Base-by-base conservation (phyloP, 306 rosid genomes). In the Vigna trinervia region DNA sequence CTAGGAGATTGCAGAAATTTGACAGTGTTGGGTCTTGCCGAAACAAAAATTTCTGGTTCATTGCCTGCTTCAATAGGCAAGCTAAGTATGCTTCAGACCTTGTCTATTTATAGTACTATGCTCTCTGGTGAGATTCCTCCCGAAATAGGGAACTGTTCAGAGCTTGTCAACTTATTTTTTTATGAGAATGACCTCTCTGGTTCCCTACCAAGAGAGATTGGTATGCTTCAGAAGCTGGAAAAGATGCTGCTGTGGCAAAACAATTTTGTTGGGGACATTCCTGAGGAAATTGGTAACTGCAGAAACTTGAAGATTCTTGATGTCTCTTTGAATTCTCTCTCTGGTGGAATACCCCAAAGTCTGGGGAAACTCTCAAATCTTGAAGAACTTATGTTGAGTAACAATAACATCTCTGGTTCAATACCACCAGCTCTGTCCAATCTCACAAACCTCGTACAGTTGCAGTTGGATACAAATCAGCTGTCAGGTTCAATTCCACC, bases 321-420 rank as follows among this genome's bases (percentile, higher is more conserved):
- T 72, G 74, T 91, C 10, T 91, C 98, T 20, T 84, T 93, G 47
- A 93, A 88, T 67, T 88, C 84, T 74, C 52, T 93, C n/a, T 91
- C 93, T 36, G 97, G 97, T 66, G 80, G 69, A 70, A 83, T 93
- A 32, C 98, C 98, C n/a, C 63, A 28, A 15, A 89, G 90, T 74
- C 85, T 93, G 10, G 92, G 97, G 52, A 56, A 76, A 58, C 88
- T 93, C 34, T 80, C 88, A 10, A 71, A 83, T 80, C 96, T 93
- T 53, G 93, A 91, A 60, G 98, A 91, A 82, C 90, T 93, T 67
- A 91, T 93, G 97, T 84, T 93, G 20, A 93, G 98, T 72, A 87
- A 86, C 74, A 93, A 93, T 70, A 91, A 93, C 66, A 69, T 93
- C 36, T 89, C 97, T 34, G 92, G 98, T 51, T 87, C 96, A 19